Base-by-base conservation (phyloP, 2,329 filamentous ascomycete species). In the Lasiodiplodia gonubiensis region DNA sequence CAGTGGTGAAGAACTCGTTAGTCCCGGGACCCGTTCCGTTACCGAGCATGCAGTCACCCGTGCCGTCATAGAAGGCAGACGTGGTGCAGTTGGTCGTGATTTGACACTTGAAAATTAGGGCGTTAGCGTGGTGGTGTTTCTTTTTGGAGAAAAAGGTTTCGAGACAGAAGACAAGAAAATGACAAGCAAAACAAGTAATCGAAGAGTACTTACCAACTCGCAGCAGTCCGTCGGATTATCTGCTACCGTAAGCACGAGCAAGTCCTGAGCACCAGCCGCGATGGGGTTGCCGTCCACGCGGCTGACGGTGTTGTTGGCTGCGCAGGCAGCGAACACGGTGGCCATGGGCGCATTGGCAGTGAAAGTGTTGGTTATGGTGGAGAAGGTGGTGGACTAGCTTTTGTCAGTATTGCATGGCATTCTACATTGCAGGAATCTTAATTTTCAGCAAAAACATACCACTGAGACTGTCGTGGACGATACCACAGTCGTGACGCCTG, bases 301-400 rank as follows among this genome's bases (percentile, higher is more conserved):
- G 10, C 27, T 25, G 23, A 51, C n/a, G 5, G 59, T 63, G 11
- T 63, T 63, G 27, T 63, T 63, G n/a, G 46, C 10, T 3, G 59
- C 59, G 21, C 42, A 63, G 11, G 59, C 59, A 12, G 59, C 59
- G n/a, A 16, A 63, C 2, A 3, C 18, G 14, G 59, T 63, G 2
- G 10, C 30, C 12, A 12, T 4, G 14, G 59, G 59, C 1, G 42
- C 59, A 46, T 37, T 39, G n/a, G 37, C 27, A 5, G 59, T 63
- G n/a, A 63, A 11, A 11, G 46, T 63, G 30, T 63, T 63, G 18
- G 46, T 63, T 11, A 63, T 6, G n/a, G 59, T 63, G 4, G 59
- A 37, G n/a, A 48, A 63, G 10, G 49, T 48, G 27, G 59, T 63
- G n/a, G 59, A 51, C 46, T 63, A 3, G 12, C 11, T 18, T 33